These are phyloP conservation scores for Ceratopteris richardii DNA, from an alignment of 75 land plant species.

Conservation along the genomic window DNA sequence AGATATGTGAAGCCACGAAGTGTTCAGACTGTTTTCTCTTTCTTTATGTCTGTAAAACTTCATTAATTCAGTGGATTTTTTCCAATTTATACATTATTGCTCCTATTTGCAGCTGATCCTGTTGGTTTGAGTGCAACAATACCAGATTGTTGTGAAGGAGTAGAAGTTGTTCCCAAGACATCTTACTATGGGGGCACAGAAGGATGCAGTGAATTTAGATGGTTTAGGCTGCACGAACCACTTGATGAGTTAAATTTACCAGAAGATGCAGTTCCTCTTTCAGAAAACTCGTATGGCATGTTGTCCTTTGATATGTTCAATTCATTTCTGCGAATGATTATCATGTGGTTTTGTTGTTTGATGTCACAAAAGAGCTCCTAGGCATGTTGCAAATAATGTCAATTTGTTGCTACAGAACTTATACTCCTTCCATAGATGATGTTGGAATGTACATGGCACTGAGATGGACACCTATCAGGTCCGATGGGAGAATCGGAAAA, in stretches of 20 bases:
- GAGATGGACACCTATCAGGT: conserved; percentile 77
- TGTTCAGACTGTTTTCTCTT: too few relatives aligned
- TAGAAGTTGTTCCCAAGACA: conserved; percentile 58
- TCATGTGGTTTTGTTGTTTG: too few relatives aligned
- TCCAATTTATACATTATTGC: too few relatives aligned
- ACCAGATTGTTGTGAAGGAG: conserved; percentile 65
- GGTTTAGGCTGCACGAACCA: conserved; percentile 38
- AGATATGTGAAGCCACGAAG: too few relatives aligned
- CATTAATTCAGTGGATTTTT: too few relatives aligned
- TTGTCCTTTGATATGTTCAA: too few relatives aligned
- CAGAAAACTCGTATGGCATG: not conserved
- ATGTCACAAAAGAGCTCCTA: too few relatives aligned
- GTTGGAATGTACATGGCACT: conserved; percentile 75
- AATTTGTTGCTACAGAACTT: conserved; percentile 7
- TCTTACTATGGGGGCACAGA: conserved; percentile 79
- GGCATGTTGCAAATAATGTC: too few relatives aligned
- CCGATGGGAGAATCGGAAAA: conserved; percentile 69
- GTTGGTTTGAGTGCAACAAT: conserved; percentile 54
- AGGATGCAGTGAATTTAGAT: conserved; percentile 62
- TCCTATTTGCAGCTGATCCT: conserved; percentile 75
- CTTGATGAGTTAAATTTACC: conserved; percentile 12
- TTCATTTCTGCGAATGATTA: too few relatives aligned
- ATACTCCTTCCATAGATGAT: conserved; percentile 73
- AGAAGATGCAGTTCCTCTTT: conserved; percentile 10
- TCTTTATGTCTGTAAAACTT: too few relatives aligned